A percentile compares a stretch with the other conserved stretches of the same genome.
Evolutionary conservation across 495 filamentous ascomycete genomes (phyloP).

Genomic region (Neurospora sp.): DNA sequence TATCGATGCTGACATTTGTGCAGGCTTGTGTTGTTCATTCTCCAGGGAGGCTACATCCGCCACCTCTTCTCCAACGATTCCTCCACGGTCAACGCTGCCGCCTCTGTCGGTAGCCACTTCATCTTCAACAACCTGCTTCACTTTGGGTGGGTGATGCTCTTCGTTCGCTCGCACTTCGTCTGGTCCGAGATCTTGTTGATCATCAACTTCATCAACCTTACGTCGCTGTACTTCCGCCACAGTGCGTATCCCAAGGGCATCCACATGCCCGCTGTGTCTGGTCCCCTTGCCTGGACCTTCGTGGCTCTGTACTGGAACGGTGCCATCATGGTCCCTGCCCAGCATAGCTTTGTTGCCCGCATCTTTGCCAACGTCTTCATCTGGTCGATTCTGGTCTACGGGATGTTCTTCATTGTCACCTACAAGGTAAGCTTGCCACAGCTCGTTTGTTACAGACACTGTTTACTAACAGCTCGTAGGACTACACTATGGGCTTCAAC

Average conservation of each 20-base stretch:
- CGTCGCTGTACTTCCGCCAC: constrained; percentile 70
- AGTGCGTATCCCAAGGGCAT: constrained; percentile 54
- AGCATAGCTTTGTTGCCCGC: constrained; percentile 46
- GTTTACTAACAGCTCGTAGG: constrained; percentile 25
- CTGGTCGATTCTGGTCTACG: constrained; percentile 69
- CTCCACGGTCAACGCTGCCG: constrained; percentile 53
- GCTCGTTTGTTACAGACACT: background rate
- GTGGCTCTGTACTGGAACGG: constrained; percentile 82
- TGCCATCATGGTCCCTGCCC: constrained; percentile 58
- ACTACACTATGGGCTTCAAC: constrained; percentile 74
- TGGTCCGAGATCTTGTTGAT: constrained; percentile 66
- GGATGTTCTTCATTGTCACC: constrained; percentile 55
- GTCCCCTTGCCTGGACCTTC: constrained; percentile 74
- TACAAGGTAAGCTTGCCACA: constrained; percentile 41
- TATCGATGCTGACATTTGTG: background rate
- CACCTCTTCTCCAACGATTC: constrained; percentile 60
- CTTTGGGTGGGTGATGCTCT: constrained; percentile 71
- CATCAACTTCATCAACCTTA: constrained; percentile 71
- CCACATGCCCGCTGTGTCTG: constrained; percentile 62
- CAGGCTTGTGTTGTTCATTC: constrained; percentile 64
- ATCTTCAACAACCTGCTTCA: constrained; percentile 75
- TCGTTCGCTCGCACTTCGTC: constrained; percentile 60
- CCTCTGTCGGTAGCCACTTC: constrained; percentile 71
- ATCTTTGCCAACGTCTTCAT: constrained; percentile 79
- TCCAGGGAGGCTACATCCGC: constrained; percentile 65